Base-by-base conservation (phyloP, 768 basidiomycete species). In the Termitomyces sp. region DNA sequence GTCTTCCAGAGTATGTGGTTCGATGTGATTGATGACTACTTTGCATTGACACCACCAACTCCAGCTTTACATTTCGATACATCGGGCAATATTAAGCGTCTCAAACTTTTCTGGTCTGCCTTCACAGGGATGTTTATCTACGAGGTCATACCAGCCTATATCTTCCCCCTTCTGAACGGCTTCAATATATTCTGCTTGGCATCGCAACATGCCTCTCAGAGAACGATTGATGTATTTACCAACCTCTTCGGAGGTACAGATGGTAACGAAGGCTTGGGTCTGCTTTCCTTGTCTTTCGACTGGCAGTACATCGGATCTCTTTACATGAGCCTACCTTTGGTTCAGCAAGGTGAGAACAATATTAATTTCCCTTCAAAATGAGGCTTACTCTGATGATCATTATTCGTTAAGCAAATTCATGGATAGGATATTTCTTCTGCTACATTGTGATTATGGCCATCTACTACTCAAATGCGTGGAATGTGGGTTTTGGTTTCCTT, bases 221-320 rank as follows among this genome's bases (percentile, higher is more conserved):
- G 60, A 7, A 73, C 79, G 5, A 68, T 73, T 27, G 68, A 82
- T 56, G 63, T 80, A 15, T 76, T 86, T 61, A 85, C 84, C 3
- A 81, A 83, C 50, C 60, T 89, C 0, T 88, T 89, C 55, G 88
- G 88, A 27, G 88, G 88, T 5, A 70, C 79, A 3, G 74, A 80
- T 33, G 84, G 78, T 27, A 89, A 88, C 60, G 86, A 89, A 65
- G 86, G 85, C 0, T 71, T 88, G 38, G 86, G 86, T 0, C 61
- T 88, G 18, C 52, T 83, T 38, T 80, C 78, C 32, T 54, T 88
- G 39, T 81, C 81, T n/a, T 77, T 88, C 43, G 86, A 88, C 60
- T 89, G 84, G 84, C 82, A 84, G 56, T 84, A 84, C 58, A 82
- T 85, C 57, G 77, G 77, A 0, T 81, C 82, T 15, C 35, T 27